Base-by-base conservation (phyloP, 768 basidiomycete species). In the Phanerochaete sordida region DNA sequence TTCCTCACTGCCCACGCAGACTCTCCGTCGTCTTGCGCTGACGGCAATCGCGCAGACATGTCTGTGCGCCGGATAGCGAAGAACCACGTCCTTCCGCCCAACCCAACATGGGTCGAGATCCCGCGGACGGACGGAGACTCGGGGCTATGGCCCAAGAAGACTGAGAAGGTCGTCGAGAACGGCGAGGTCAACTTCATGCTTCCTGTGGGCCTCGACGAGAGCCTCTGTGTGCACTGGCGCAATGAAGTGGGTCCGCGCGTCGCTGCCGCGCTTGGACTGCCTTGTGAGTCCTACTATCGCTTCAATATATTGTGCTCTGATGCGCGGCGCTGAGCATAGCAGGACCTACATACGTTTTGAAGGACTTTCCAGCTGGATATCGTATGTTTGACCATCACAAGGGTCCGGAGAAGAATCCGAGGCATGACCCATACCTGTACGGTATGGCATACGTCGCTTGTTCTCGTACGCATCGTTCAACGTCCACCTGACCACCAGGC, bases 401-500 rank as follows among this genome's bases (percentile, higher is more conserved):
- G 69, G 88, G 91, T 0, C 74, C 76, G 7, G 74, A 68, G 37
- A 65, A 58, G 12, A 72, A 72, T 39, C 83, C 88, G 23, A 77
- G 93, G 59, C 86, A 87, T 61, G 93, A 95, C 69, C 74, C 86
- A 16, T 95, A 95, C 75, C 81, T 94, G 26, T 84, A 81, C 59
- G 92, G 92, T 92, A 23, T 35, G 75, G 3, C 3, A 6, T 19
- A 43, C 19, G 5, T 19, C 19, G 11, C 39, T 43, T 16, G 19
- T 16, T 43, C 39, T 6, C 8, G 8, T 44, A 21, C 15, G 28
- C 7, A 44, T 26, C 44, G 23, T 6, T n/a, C 13, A 13, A 16
- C 43, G 39, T 45, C 21, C 19, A 47, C 30, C n/a, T n/a, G 4
- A 33, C 50, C 35, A 39, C 11, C 19, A 54, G 52, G 52, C 7